phyloP scores from a whole-genome alignment of 148 eudicot species.

The Chenopodium quinoa region DNA sequence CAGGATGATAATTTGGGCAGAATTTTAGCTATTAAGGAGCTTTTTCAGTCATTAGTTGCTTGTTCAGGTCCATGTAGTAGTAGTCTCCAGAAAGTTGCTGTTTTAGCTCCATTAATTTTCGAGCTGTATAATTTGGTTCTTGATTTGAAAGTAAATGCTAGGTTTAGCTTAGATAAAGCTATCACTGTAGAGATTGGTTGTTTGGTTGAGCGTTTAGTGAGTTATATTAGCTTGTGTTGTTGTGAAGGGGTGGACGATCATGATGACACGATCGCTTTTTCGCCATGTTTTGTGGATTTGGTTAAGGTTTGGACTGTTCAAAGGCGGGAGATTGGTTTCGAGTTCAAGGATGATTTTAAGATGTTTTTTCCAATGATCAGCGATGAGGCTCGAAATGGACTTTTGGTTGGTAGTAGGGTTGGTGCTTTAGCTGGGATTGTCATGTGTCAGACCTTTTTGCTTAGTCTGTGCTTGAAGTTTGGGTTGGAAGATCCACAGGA shows the following conservation, averaged over 20 bases:
- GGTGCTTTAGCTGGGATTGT: constrained; percentile 63
- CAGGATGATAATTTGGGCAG: constrained; percentile 20
- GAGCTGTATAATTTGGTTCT: constrained; percentile 44
- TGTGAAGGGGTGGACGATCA: constrained; percentile 34
- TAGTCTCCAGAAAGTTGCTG: constrained; percentile 47
- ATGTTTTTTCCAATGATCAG: constrained; percentile 61
- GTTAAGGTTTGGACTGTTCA: constrained; percentile 63
- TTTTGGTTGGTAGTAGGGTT: constrained; percentile 40
- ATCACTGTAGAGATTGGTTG: constrained; percentile 41
- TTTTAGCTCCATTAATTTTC: constrained; percentile 63
- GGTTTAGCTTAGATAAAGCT: constrained; percentile 37
- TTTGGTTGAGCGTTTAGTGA: constrained; percentile 52
- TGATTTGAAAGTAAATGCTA: constrained; percentile 22
- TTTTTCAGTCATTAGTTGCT: constrained; percentile 54
- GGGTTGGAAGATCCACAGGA: constrained; percentile 27
- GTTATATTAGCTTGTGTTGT: constrained; percentile 54
- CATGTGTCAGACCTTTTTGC: constrained; percentile 55
- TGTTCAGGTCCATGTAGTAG: constrained; percentile 50
- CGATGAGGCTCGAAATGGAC: constrained; percentile 32
- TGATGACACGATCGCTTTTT: constrained; percentile 28
- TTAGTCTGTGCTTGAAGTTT: constrained; percentile 54
- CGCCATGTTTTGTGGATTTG: constrained; percentile 60
- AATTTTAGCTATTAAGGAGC: constrained; percentile 47
- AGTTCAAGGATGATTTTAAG: constrained; percentile 48
- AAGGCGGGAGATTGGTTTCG: constrained; percentile 33